Evolutionary conservation across 2,329 filamentous ascomycete genomes (phyloP).

Genomic region (Pseudogymnoascus sp.): DNA sequence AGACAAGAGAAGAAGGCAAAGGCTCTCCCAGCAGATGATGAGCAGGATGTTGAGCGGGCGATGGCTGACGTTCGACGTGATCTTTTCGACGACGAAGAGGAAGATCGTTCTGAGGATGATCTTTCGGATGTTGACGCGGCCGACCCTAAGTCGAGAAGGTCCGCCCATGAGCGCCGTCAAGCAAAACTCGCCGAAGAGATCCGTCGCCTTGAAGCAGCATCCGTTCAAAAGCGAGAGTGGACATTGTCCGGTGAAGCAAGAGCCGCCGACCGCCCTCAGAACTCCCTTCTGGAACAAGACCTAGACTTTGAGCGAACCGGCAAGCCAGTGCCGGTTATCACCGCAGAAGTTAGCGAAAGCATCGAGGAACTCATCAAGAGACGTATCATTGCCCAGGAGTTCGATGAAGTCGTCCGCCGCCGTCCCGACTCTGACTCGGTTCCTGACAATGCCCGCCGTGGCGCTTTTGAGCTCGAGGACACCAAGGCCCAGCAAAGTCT

Average conservation of each 20-base stretch:
- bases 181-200: conserved; percentile 86
- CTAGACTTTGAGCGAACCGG: conserved; percentile 92
- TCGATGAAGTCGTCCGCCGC: conserved; percentile 82
- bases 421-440: conserved; percentile 66
- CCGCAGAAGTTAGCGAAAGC: conserved; percentile 79
- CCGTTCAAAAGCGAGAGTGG: conserved; percentile 87
- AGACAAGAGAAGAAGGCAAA: conserved; percentile 35
- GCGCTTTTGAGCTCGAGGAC: conserved; percentile 69
- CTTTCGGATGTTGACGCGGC: conserved; percentile 60
- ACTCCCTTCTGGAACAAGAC: conserved; percentile 90
- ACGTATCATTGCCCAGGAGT: conserved; percentile 80
- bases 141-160: conserved; percentile 66
- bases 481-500: conserved; percentile 80
- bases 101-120: conserved; percentile 57
- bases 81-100: conserved; percentile 73
- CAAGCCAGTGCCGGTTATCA: conserved; percentile 91
- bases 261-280: conserved; percentile 73
- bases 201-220: conserved; percentile 78
- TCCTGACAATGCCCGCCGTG: conserved; percentile 56
- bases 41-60: conserved; percentile 68
- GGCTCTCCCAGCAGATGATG: conserved; percentile 40
- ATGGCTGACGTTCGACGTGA: conserved; percentile 85
- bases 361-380: conserved; percentile 94
- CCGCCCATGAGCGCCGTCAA: conserved; percentile 79
- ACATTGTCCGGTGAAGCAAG: conserved; percentile 80